Base-by-base conservation (phyloP, 805 yeast species). In the Ogataea ganodermae region DNA sequence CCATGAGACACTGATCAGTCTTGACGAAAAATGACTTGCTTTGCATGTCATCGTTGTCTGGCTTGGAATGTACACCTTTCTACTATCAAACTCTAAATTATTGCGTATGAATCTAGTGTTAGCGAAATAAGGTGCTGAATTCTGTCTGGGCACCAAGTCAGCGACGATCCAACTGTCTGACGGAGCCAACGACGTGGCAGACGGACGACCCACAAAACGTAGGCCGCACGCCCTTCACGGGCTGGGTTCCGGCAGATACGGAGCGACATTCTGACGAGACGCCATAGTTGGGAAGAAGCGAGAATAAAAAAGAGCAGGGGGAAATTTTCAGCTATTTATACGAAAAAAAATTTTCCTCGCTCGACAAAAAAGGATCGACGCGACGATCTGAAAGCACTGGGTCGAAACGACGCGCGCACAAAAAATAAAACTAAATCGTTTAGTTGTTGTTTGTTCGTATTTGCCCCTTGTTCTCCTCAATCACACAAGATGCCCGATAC, bases 11-110 rank as follows among this genome's bases (percentile, higher is more conserved):
- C n/a, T n/a, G n/a, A n/a, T n/a, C n/a, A n/a, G n/a, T n/a, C n/a
- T n/a, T n/a, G n/a, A n/a, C n/a, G 24, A 22, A 6, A 8, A 22
- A 22, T 8, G 8, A 22, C 24, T 22, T 8, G 24, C 24, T 22
- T 22, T 8, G 24, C 24, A n/a, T n/a, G n/a, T n/a, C n/a, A n/a
- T 22, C 24, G 24, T 22, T 6, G 8, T 22, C 8, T 8, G 24
- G 8, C 40, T 33, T 13, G 3, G 36, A 38, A 58, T 66, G 66
- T 66, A 57, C 59, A 65, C 69, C 67, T 53, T 59, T 56, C 69
- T 66, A 66, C 70, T 66, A 66, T 66, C 70, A 66, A 66, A 66
- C 70, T 63, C 70, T 63, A 65, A 59, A 60, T 56, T 66, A 66
- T 62, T 57, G 61, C 32, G 33, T 20, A 48, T 42, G 57, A 63